Conservation (phyloP, 2,329 filamentous ascomycete genomes). For the Fusarium sp. region DNA sequence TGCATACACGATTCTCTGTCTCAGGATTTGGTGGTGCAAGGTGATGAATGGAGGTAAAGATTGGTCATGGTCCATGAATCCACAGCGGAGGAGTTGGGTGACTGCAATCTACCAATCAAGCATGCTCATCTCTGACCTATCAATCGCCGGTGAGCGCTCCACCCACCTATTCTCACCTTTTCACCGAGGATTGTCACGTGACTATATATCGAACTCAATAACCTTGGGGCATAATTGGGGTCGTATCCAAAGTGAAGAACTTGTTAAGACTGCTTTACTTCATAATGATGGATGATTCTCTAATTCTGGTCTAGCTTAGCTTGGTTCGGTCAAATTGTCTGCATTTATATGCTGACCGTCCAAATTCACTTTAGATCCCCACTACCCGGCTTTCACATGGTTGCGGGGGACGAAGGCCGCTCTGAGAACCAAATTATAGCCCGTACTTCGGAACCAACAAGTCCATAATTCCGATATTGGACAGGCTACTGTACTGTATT, state of each 20-base stretch:
- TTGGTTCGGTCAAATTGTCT: not conserved
- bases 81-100: slow-evolving; percentile 29
- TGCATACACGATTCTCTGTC: slow-evolving; percentile 27
- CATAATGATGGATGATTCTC: not conserved
- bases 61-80: slow-evolving; percentile 46
- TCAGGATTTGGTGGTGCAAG: slow-evolving; percentile 28
- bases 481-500: not conserved
- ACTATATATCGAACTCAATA: not conserved
- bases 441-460: slow-evolving; percentile 13
- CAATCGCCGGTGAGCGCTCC: not conserved
- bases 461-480: slow-evolving; percentile 5
- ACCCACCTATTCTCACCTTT: not conserved
- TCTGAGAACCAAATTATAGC: slow-evolving; percentile 2
- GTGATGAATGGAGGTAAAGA: slow-evolving; percentile 43
- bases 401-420: slow-evolving; percentile 39
- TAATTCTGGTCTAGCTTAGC: not conserved
- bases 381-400: slow-evolving; percentile 35
- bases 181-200: slow-evolving; percentile 8
- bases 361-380: not conserved
- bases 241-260: not conserved
- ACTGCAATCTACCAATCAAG: slow-evolving; percentile 46
- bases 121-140: slow-evolving; percentile 25
- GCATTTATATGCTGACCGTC: not conserved
- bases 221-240: not conserved
- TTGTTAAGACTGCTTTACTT: not conserved